Percentiles rank a stretch among this genome's conserved stretches.
phyloP scores from a whole-genome alignment of 1,284 basidiomycete genomes.

The Vanrija pseudolonga region DNA sequence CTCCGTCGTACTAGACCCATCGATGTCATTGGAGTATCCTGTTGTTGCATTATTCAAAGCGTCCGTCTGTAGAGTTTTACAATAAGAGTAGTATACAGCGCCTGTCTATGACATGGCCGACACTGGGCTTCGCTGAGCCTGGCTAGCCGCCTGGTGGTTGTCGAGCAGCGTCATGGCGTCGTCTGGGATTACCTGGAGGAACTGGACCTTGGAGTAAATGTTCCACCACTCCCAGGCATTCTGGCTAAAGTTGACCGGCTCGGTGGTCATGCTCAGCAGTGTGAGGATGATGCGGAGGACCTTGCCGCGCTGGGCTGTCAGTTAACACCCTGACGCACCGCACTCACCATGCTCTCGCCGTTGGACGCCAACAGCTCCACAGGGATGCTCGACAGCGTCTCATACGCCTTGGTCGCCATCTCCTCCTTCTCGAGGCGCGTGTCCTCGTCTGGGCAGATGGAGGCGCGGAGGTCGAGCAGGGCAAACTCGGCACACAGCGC shows the following conservation, averaged over 20 bases:
- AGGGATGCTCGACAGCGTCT: slow-evolving; percentile 24
- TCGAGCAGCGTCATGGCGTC: slow-evolving; percentile 7
- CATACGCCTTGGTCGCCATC: slow-evolving; percentile 25
- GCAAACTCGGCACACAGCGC: slow-evolving; percentile 28
- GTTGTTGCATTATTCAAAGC: neutral
- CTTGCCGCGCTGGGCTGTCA: slow-evolving; percentile 25
- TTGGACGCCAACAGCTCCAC: slow-evolving; percentile 32
- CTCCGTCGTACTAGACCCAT: too few relatives aligned
- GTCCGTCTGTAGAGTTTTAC: neutral
- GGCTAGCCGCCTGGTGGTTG: neutral
- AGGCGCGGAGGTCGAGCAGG: slow-evolving; percentile 26
- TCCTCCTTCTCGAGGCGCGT: slow-evolving; percentile 22
- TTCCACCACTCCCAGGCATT: slow-evolving; percentile 39
- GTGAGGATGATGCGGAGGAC: slow-evolving; percentile 32
- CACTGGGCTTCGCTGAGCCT: neutral
- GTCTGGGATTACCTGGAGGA: slow-evolving; percentile 31
- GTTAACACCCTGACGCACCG: neutral
- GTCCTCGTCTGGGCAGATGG: slow-evolving; percentile 22
- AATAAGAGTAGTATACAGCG: neutral
- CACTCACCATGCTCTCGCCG: slow-evolving; percentile 35
- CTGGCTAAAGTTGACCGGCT: slow-evolving; percentile 22
- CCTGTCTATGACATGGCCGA: neutral
- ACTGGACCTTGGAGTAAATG: slow-evolving; percentile 37
- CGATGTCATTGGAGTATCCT: too few relatives aligned
- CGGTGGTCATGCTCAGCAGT: slow-evolving; percentile 21